Conservation (phyloP, 2,329 filamentous ascomycete species). For the Penicillium sp. region DNA sequence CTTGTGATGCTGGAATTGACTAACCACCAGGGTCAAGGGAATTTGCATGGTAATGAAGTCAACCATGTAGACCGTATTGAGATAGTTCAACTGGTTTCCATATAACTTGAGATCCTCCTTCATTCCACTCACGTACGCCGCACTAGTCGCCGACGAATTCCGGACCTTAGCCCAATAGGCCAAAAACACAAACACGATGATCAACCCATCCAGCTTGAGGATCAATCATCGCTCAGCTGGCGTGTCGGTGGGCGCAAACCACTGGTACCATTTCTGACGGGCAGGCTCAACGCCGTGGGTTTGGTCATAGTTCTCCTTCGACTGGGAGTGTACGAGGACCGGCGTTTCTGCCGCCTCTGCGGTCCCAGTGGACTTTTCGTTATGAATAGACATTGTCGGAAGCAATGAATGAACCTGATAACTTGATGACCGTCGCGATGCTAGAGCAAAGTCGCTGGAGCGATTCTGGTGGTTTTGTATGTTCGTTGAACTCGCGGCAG, state of each 20-base stretch:
- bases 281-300: not conserved
- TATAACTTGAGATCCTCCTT: conserved; percentile 31
- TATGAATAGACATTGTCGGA: not conserved
- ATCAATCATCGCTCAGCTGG: conserved; percentile 27
- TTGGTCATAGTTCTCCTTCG: not conserved
- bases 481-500: conserved; percentile 1
- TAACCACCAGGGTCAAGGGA: conserved; percentile 26
- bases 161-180: conserved; percentile 30
- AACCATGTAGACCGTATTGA: conserved; percentile 32
- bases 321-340: not conserved
- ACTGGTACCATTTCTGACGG: conserved; percentile 29
- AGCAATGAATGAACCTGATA: not conserved
- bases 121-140: conserved; percentile 34
- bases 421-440: not conserved
- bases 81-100: conserved; percentile 33
- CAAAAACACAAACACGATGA: conserved; percentile 30
- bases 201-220: conserved; percentile 29
- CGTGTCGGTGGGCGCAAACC: conserved; percentile 29
- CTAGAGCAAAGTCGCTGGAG: not conserved
- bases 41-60: conserved; percentile 31
- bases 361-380: conserved; percentile 1
- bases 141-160: conserved; percentile 31
- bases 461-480: not conserved
- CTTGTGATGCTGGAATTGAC: not conserved
- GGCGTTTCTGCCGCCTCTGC: conserved; percentile 1